Evolutionary conservation across 192 early-diverging fungal genomes (phyloP).

Genomic region (Rhizoclosmatium globosum): DNA sequence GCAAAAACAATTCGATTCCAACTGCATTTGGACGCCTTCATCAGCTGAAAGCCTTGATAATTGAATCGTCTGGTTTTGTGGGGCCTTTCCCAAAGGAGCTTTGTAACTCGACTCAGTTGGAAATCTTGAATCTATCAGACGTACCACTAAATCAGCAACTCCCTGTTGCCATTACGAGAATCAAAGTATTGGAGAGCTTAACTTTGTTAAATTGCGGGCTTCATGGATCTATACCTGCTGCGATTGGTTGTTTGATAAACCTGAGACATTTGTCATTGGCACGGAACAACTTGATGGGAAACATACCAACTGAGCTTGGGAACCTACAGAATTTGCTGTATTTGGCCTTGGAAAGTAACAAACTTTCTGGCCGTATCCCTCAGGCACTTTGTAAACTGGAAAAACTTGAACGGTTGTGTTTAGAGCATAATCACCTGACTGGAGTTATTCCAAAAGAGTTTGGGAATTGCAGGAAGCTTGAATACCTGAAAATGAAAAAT

Average conservation of each 20-base stretch:
- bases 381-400: neutral
- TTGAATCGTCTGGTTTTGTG: too few species aligned
- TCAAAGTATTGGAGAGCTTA: too few species aligned
- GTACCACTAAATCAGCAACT: too few species aligned
- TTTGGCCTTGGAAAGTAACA: neutral
- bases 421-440: neutral
- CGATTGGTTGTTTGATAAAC: neutral
- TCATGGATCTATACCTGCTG: neutral
- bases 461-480: neutral
- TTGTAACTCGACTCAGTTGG: too few species aligned
- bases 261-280: neutral
- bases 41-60: too few species aligned
- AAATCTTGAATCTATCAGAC: too few species aligned
- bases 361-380: neutral
- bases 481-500: conserved; percentile 2
- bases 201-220: neutral
- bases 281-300: neutral
- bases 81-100: too few species aligned
- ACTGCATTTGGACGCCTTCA: too few species aligned
- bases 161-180: too few species aligned
- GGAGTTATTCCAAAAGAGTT: neutral
- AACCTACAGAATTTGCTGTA: neutral
- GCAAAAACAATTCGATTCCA: too few species aligned
- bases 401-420: neutral
- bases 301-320: neutral